Conservation (phyloP, 306 rosid species). For the Rosa lucieae region DNA sequence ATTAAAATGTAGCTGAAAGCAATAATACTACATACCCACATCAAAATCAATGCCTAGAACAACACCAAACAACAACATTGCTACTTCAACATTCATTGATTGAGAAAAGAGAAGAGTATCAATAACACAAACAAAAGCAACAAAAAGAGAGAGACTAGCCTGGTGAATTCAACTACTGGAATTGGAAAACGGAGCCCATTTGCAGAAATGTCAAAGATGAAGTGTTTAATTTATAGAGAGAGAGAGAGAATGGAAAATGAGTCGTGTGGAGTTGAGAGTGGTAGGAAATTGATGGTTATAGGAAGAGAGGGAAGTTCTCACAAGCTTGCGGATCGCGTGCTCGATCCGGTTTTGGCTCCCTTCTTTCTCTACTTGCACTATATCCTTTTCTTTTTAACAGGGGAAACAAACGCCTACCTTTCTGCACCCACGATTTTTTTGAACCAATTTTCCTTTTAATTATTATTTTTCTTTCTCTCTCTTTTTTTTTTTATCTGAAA, state of each 20-base stretch:
- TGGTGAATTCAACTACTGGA: not conserved
- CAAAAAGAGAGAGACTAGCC: slow-evolving; percentile 27
- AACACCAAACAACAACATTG: not conserved
- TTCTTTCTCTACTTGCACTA: not conserved
- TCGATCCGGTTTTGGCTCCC: slow-evolving; percentile 16
- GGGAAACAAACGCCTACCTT: not conserved
- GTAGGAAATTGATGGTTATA: not conserved
- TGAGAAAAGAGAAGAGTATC: not conserved
- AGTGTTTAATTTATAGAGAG: slow-evolving; percentile 13
- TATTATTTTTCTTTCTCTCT: not conserved
- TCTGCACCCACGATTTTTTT: not conserved
- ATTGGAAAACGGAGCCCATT: slow-evolving; percentile 36
- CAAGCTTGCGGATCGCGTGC: slow-evolving; percentile 6
- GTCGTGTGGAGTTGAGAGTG: not conserved
- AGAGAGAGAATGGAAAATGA: not conserved
- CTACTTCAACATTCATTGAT: not conserved
- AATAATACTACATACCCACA: not conserved
- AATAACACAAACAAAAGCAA: not conserved
- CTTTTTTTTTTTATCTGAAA: too few relatives aligned
- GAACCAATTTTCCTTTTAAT: not conserved
- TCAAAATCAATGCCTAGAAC: not conserved
- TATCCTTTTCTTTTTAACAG: not conserved
- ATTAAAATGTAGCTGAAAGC: not conserved
- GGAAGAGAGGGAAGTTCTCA: not conserved
- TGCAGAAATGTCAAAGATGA: slow-evolving; percentile 19